Base-by-base conservation (phyloP, 345 rosid genomes). In the Gossypium mustelinum region DNA sequence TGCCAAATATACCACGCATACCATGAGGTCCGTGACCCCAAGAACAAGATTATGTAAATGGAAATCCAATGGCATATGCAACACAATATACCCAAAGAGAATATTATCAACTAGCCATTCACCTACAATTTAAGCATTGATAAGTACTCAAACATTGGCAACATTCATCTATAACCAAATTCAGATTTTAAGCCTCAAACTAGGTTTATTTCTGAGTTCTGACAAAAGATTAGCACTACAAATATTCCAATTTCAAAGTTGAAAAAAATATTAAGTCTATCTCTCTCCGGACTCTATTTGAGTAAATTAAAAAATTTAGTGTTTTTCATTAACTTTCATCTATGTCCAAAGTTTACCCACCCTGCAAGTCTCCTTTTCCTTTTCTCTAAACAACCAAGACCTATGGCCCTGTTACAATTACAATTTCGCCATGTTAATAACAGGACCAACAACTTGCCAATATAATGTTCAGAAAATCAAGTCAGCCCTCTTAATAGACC, bases 381-480 rank as follows among this genome's bases (percentile, higher is more conserved):
- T 34, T 43, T 50, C 11, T 72, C 13, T 72, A 34, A 73, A 61
- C 60, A 61, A 50, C 51, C 58, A 62, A n/a, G 17, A 48, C 47
- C 59, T 29, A 73, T 24, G 59, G 20, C 18, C 43, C 55, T 24
- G 13, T 17, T 55, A 2, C 66, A 43, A 22, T 45, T 18, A 57
- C 66, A 22, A 22, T 20, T 45, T 68, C 54, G 2, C 24, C 29
- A 66, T 44, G 44, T 22, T 48, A 34, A 7, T 34, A 18, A 50
- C 59, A 18, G 48, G 18, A 29, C 48, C 10, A 63, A 62, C 67
- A 62, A 34, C 22, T 17, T 34, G 45, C 6, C 22, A 7, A 61
- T 3, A 61, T 61, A 39, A 4, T 41, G 47, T 29, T 59, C n/a
- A 20, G 11, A 2, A 64, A 63, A 17, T 8, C 10, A 34, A 13